Evolutionary conservation across 148 eudicot genomes (phyloP).

Genomic region (Polygonum aviculare): DNA sequence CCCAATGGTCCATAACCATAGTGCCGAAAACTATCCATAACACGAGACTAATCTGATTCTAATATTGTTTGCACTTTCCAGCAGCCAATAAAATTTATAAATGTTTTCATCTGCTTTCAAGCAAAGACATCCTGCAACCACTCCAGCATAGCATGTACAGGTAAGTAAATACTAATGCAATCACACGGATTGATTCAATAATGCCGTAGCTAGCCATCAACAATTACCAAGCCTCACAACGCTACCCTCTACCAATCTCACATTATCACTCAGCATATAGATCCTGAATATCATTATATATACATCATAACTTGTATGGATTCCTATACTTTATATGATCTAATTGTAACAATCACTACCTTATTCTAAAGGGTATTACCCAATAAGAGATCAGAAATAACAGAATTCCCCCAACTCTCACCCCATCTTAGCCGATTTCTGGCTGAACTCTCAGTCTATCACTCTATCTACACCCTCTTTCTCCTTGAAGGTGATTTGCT

Average conservation of each 20-base stretch:
- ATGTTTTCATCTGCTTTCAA: neutral
- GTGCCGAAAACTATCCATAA: neutral
- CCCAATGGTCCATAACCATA: neutral
- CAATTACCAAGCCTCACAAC: neutral
- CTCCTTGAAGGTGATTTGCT: neutral
- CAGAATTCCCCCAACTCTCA: neutral
- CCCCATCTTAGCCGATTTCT: neutral
- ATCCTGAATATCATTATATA: neutral
- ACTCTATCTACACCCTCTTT: neutral
- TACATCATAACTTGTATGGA: neutral
- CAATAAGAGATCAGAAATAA: neutral
- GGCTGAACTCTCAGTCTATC: constrained; percentile 1
- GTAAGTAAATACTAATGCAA: neutral
- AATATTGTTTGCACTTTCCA: neutral
- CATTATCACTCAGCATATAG: neutral
- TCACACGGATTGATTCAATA: neutral
- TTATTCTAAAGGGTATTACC: neutral
- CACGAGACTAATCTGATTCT: neutral
- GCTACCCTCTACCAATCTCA: neutral
- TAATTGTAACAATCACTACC: neutral
- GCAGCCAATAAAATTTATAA: too few relatives aligned
- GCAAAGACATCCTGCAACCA: neutral
- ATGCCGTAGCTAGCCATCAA: neutral
- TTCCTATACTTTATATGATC: neutral
- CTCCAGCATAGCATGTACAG: neutral